These are phyloP conservation scores for Xerocomellus amylosporus DNA, from an alignment of 768 basidiomycete species.

Conservation along the genomic window DNA sequence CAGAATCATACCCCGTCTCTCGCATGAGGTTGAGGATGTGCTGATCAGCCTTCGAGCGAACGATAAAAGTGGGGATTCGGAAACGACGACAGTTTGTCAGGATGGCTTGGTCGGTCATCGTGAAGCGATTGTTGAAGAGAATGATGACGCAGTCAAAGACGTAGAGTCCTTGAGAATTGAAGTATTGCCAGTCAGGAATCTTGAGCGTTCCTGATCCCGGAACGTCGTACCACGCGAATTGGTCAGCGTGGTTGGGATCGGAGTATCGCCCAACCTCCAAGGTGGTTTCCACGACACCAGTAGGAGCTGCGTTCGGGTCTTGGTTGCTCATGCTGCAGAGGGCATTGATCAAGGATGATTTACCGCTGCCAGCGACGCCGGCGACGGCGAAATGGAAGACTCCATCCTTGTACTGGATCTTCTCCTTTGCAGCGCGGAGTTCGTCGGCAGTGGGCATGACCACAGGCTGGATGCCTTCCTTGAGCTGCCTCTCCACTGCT, in stretches of 20 bases:
- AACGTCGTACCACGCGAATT: constrained; percentile 37
- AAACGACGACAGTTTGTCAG: constrained; percentile 32
- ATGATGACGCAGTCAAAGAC: constrained; percentile 38
- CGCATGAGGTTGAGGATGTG: constrained; percentile 28
- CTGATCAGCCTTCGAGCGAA: constrained; percentile 38
- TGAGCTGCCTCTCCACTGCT: constrained; percentile 22
- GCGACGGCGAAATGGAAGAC: constrained; percentile 31
- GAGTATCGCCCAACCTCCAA: constrained; percentile 28
- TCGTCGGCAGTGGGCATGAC: constrained; percentile 30
- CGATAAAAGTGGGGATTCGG: constrained; percentile 35
- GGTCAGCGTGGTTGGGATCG: constrained; percentile 23
- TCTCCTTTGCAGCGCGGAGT: constrained; percentile 22
- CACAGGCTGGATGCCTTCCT: constrained; percentile 29
- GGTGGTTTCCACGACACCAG: constrained; percentile 36
- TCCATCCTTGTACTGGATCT: constrained; percentile 28
- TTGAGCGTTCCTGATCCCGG: constrained; percentile 38
- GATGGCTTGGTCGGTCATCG: constrained; percentile 36
- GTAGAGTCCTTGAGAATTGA: constrained; percentile 38
- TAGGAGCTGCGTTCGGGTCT: constrained; percentile 28
- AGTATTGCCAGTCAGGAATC: constrained; percentile 38
- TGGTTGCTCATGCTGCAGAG: constrained; percentile 31
- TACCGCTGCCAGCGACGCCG: constrained; percentile 32
- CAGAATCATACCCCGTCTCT: constrained; percentile 29
- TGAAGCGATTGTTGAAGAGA: constrained; percentile 36
- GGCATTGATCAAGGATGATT: constrained; percentile 33